Percentiles rank a stretch among this genome's conserved stretches.
phyloP scores from a whole-genome alignment of 768 basidiomycete genomes.

The Lactifluus pinguis region DNA sequence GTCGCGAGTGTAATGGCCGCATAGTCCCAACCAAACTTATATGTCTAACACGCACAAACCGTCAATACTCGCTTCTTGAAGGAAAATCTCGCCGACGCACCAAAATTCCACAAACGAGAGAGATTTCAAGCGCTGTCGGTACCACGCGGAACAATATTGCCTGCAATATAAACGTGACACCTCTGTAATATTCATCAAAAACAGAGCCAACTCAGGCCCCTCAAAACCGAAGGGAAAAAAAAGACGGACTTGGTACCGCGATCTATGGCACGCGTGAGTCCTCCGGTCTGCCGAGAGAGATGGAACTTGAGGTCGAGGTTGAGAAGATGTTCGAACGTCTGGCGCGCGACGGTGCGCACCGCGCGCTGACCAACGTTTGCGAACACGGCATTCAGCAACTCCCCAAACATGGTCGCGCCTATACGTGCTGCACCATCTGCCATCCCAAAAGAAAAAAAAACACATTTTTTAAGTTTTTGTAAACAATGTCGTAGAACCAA shows the following conservation, averaged over 20 bases:
- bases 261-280: conserved; percentile 92
- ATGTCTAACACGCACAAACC: conserved; percentile 48
- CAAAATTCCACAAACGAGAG: conserved; percentile 94
- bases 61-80: neutral
- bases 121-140: conserved; percentile 92
- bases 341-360: conserved; percentile 88
- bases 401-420: conserved; percentile 81
- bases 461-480: no score
- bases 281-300: conserved; percentile 87
- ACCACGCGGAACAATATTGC: conserved; percentile 91
- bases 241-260: conserved; percentile 81
- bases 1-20: conserved; percentile 82
- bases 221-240: neutral
- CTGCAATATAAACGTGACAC: conserved; percentile 91
- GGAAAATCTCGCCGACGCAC: conserved; percentile 38
- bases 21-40: conserved; percentile 97
- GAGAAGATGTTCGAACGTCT: conserved; percentile 90
- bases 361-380: conserved; percentile 93
- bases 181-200: conserved; percentile 39
- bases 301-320: conserved; percentile 90
- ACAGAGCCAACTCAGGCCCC: neutral
- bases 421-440: conserved; percentile 87
- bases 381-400: conserved; percentile 91
- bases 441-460: neutral
- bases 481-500: neutral